A percentile compares a stretch with the other conserved stretches of the same genome.
Conservation (phyloP, 2,329 filamentous ascomycete species). For the Xylaria sp. region DNA sequence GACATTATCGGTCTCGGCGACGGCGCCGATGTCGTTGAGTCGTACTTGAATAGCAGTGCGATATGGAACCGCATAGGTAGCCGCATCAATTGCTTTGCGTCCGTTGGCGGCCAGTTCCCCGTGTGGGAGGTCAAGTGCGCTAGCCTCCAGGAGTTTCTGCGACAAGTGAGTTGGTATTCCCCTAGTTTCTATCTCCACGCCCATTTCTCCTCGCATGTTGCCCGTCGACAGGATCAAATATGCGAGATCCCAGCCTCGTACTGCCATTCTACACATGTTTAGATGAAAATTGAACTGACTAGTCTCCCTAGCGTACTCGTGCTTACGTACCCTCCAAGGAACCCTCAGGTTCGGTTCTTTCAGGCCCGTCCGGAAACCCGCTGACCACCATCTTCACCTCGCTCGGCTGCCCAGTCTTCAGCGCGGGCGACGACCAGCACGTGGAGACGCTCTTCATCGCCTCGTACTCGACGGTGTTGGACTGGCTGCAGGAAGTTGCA, state of each 20-base stretch:
- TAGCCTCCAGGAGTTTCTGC: slow-evolving; percentile 62
- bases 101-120: slow-evolving; percentile 61
- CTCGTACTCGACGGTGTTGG: slow-evolving; percentile 64
- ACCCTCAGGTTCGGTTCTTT: slow-evolving; percentile 63
- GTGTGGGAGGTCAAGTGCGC: slow-evolving; percentile 55
- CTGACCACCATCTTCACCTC: slow-evolving; percentile 53
- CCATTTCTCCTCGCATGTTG: neutral
- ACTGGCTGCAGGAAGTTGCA: slow-evolving; percentile 70
- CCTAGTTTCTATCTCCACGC: slow-evolving; percentile 8
- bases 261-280: neutral
- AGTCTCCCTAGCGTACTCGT: slow-evolving; percentile 62
- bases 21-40: slow-evolving; percentile 67
- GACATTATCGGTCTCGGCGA: slow-evolving; percentile 79
- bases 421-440: slow-evolving; percentile 70
- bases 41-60: slow-evolving; percentile 67
- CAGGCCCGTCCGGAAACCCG: slow-evolving; percentile 62
- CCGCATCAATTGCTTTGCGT: slow-evolving; percentile 60
- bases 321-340: slow-evolving; percentile 68
- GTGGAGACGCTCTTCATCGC: slow-evolving; percentile 71
- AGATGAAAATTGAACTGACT: slow-evolving; percentile 43
- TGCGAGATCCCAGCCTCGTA: too few relatives aligned
- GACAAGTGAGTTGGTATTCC: slow-evolving; percentile 56
- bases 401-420: slow-evolving; percentile 74
- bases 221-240: too few relatives aligned
- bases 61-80: slow-evolving; percentile 60